Percentiles rank a stretch among this genome's conserved stretches.
Evolutionary conservation across 2,329 filamentous ascomycete species (phyloP).

Genomic region (Alternaria sp.): DNA sequence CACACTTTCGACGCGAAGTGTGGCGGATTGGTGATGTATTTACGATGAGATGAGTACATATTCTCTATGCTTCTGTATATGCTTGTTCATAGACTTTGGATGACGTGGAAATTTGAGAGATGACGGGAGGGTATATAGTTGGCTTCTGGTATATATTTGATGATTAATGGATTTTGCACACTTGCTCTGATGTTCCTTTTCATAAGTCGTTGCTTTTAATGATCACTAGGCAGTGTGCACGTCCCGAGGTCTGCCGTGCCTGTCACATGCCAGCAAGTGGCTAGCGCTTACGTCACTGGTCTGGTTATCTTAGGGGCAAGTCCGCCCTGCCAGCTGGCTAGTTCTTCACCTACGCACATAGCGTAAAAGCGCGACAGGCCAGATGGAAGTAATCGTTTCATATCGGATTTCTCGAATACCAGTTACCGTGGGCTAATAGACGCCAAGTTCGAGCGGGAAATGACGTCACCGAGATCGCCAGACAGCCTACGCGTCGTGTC

Average conservation of each 20-base stretch:
- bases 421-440: accelerated
- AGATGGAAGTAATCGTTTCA: background rate
- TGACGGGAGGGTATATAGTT: background rate
- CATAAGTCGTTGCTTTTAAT: background rate
- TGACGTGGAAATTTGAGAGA: background rate
- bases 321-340: background rate
- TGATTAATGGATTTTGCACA: background rate
- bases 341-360: background rate
- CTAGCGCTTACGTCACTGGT: background rate
- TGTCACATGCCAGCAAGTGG: background rate
- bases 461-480: background rate
- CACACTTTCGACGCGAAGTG: background rate
- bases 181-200: accelerated
- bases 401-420: background rate
- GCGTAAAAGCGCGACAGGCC: background rate
- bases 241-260: background rate
- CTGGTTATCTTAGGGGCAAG: background rate
- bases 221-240: background rate
- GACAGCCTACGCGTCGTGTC: background rate
- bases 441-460: background rate
- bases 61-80: background rate
- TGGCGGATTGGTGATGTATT: background rate
- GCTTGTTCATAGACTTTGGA: background rate
- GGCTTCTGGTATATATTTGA: background rate
- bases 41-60: background rate